Evolutionary conservation across 73 alveolate species (phyloP).

Genomic region (Paramecium bursaria): DNA sequence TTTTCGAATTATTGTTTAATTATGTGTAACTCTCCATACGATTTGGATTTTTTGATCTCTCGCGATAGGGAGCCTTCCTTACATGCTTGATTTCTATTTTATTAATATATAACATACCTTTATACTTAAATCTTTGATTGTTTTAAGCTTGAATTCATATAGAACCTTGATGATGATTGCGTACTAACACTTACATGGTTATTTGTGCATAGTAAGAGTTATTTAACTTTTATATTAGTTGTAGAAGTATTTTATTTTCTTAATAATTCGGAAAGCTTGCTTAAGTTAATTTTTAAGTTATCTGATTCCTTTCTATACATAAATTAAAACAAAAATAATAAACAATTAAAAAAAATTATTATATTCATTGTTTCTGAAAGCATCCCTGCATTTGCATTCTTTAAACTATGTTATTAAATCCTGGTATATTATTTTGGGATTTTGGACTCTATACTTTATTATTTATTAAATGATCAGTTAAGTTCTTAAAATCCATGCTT

Average conservation of each 20-base stretch:
- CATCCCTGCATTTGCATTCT: conserved; percentile 29
- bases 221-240: no score
- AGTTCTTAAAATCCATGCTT: conserved; percentile 53
- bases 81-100: conserved; percentile 12
- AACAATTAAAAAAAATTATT: background rate
- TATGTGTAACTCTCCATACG: conserved; percentile 5
- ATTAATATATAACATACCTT: background rate
- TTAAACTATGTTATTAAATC: background rate
- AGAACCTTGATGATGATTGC: no score
- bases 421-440: background rate
- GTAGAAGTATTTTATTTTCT: no score
- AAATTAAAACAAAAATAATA: background rate
- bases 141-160: background rate
- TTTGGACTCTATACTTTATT: background rate
- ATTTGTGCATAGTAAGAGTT: no score
- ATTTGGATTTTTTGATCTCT: conserved; percentile 4
- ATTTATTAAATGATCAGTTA: background rate
- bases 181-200: no score
- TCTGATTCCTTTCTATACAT: background rate
- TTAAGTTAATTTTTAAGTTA: no score
- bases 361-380: background rate
- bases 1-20: background rate
- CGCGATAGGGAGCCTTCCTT: conserved; percentile 5
- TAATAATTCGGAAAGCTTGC: no score
- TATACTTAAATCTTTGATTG: background rate